phyloP scores from a whole-genome alignment of 176 grass and related monocot genomes.

The Rhipidocladum racemiflorum region DNA sequence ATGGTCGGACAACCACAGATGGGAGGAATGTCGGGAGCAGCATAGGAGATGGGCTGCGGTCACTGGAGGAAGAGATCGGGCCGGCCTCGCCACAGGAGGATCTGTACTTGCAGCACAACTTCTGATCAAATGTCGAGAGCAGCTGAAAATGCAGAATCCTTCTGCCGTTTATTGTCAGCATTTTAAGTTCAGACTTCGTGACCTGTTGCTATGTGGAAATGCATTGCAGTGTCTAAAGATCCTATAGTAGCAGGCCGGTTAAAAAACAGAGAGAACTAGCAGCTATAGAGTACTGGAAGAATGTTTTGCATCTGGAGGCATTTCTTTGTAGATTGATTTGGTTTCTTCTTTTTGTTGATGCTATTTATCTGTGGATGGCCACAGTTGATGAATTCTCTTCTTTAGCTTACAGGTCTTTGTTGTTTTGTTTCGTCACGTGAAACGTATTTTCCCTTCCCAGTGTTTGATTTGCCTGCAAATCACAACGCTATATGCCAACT shows the following conservation, averaged over 20 bases:
- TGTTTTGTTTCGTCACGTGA: slow-evolving; percentile 1
- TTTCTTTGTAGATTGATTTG: slow-evolving; percentile 45
- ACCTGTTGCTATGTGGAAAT: slow-evolving; percentile 34
- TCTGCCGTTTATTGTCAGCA: neutral
- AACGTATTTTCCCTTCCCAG: neutral
- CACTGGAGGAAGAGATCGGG: slow-evolving; percentile 92
- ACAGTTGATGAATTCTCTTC: slow-evolving; percentile 11
- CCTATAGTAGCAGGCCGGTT: slow-evolving; percentile 2
- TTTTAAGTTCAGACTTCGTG: slow-evolving; percentile 12
- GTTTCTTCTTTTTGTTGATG: slow-evolving; percentile 6
- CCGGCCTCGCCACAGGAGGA: slow-evolving; percentile 81
- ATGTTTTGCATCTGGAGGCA: slow-evolving; percentile 17
- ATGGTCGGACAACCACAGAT: slow-evolving; percentile 63
- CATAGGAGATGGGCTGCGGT: slow-evolving; percentile 64
- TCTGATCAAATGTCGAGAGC: slow-evolving; percentile 53
- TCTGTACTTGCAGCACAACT: slow-evolving; percentile 96
- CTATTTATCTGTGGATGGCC: slow-evolving; percentile 5
- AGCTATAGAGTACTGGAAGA: slow-evolving; percentile 28
- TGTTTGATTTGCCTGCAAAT: slow-evolving; percentile 8
- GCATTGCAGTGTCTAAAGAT: neutral
- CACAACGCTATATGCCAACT: neutral
- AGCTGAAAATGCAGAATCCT: neutral
- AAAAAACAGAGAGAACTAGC: slow-evolving; percentile 17
- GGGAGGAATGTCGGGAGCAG: slow-evolving; percentile 58
- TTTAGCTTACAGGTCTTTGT: slow-evolving; percentile 26